phyloP scores from a whole-genome alignment of 768 basidiomycete genomes.

The Termitomyces sp. region DNA sequence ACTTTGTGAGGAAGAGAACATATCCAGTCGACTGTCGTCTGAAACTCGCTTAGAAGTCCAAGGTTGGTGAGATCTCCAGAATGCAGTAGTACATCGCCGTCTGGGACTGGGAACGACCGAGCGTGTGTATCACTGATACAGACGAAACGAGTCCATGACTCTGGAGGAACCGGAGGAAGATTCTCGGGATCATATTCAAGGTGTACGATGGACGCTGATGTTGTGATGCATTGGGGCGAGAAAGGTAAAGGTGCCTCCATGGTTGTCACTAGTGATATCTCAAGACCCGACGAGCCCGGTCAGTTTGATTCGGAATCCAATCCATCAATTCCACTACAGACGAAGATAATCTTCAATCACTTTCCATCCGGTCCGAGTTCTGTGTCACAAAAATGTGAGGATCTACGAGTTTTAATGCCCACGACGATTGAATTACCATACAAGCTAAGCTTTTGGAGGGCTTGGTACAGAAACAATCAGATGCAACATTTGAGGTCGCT shows the following conservation, averaged over 20 bases:
- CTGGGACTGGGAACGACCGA: conserved; percentile 38
- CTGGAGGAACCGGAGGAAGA: conserved; percentile 26
- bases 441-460: too few species aligned
- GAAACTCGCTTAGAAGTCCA: conserved; percentile 40
- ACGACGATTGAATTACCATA: too few species aligned
- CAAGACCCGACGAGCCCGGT: too few species aligned
- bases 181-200: conserved; percentile 26
- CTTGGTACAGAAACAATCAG: too few species aligned
- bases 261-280: background rate
- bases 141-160: conserved; percentile 50
- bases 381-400: too few species aligned
- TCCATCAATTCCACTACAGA: too few species aligned
- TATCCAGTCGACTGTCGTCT: conserved; percentile 53
- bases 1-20: conserved; percentile 45
- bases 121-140: conserved; percentile 58
- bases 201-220: conserved; percentile 25
- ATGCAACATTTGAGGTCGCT: too few species aligned
- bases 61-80: conserved; percentile 55
- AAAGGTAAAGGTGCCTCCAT: background rate
- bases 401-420: too few species aligned
- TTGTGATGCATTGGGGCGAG: conserved; percentile 13
- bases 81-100: conserved; percentile 63
- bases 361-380: too few species aligned
- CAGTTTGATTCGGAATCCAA: too few species aligned
- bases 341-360: too few species aligned